These are phyloP conservation scores for Candida quercuum DNA, from an alignment of 805 yeast genomes.

Conservation along the genomic window DNA sequence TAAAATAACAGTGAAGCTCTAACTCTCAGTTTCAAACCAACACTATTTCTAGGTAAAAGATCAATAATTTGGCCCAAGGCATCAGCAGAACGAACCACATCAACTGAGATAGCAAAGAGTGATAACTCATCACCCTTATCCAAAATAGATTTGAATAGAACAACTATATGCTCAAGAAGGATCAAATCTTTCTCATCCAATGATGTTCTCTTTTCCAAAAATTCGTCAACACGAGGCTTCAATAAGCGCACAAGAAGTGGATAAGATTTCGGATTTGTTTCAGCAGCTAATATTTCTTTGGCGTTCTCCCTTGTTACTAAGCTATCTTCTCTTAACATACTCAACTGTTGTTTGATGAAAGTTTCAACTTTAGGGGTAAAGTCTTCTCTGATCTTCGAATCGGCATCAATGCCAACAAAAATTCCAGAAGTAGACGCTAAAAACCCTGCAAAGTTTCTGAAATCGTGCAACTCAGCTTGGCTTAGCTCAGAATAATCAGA, in stretches of 20 bases:
- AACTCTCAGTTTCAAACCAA: conserved; percentile 32
- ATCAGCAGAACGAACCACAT: conserved; percentile 23
- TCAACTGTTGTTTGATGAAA: conserved; percentile 47
- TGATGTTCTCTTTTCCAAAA: conserved; percentile 17
- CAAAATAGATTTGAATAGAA: conserved; percentile 37
- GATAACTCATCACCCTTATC: conserved; percentile 28
- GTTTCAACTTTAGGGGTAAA: conserved; percentile 34
- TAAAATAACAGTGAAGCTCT: conserved; percentile 36
- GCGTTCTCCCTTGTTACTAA: conserved; percentile 61
- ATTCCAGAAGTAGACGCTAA: conserved; percentile 68
- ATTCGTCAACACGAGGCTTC: conserved; percentile 30
- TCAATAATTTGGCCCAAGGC: conserved; percentile 16
- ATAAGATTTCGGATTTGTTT: conserved; percentile 54
- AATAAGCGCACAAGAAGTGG: conserved; percentile 43
- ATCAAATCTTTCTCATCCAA: conserved; percentile 26
- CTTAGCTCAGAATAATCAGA: conserved; percentile 20
- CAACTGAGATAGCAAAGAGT: conserved; percentile 29
- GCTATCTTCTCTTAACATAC: conserved; percentile 42
- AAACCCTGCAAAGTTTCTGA: conserved; percentile 67
- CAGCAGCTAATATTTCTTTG: conserved; percentile 64
- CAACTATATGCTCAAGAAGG: conserved; percentile 44
- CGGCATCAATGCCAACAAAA: conserved; percentile 33
- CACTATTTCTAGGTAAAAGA: conserved; percentile 6
- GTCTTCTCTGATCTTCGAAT: conserved; percentile 22
- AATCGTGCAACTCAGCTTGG: conserved; percentile 37